These are phyloP conservation scores for Jamesozyma hellenica DNA, from an alignment of 805 yeast species.

Conservation along the genomic window DNA sequence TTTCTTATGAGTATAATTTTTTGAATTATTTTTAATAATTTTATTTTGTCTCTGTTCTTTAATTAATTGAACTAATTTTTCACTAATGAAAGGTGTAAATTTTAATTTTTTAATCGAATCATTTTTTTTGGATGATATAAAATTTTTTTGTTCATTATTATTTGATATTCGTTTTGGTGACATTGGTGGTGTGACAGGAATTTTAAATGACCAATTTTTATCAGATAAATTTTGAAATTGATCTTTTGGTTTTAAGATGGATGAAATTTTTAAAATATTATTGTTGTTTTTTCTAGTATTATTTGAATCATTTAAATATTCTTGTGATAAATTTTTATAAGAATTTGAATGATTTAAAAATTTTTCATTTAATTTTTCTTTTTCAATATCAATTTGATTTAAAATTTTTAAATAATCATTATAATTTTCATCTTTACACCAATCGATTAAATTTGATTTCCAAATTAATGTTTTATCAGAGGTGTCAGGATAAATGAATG, in stretches of 20 bases:
- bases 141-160: neutral
- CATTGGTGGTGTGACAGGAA: conserved; percentile 29
- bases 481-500: conserved; percentile 29
- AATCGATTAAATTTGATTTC: conserved; percentile 24
- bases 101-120: neutral
- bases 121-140: neutral
- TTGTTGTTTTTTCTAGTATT: neutral
- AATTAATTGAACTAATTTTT: conserved; percentile 23
- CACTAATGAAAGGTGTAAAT: conserved; percentile 12
- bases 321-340: neutral
- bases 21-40: neutral
- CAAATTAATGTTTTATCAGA: conserved; percentile 25
- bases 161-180: conserved; percentile 6
- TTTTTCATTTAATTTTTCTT: conserved; percentile 1
- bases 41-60: conserved; percentile 9
- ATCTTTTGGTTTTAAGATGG: conserved; percentile 23
- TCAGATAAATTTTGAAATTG: conserved; percentile 19
- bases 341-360: neutral
- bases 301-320: neutral
- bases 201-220: conserved; percentile 6
- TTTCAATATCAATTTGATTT: conserved; percentile 1
- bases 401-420: conserved; percentile 23
- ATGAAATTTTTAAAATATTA: conserved; percentile 11
- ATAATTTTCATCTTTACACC: conserved; percentile 29
- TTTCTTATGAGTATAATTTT: conserved; percentile 22